Conservation (phyloP, 805 yeast species). For the Kregervanrija pseudodelftensis region DNA sequence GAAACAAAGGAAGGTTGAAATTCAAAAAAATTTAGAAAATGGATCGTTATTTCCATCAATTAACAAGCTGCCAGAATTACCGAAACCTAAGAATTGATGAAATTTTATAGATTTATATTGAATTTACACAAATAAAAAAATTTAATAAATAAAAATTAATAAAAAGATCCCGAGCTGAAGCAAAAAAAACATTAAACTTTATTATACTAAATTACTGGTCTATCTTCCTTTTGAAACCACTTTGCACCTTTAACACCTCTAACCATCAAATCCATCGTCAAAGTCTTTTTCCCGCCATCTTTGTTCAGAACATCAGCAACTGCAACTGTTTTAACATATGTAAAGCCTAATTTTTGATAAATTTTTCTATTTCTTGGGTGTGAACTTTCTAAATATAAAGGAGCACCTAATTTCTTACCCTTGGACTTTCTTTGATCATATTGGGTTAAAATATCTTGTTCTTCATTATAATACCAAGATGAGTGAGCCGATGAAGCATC, state of each 20-base stretch:
- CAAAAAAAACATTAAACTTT: neutral
- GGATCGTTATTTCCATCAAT: constrained; percentile 36
- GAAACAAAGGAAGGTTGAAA: constrained; percentile 24
- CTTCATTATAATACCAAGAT: constrained; percentile 29
- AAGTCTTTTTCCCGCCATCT: constrained; percentile 19
- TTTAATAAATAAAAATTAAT: neutral
- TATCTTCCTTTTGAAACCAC: constrained; percentile 19
- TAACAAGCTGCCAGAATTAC: constrained; percentile 13
- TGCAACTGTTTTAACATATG: constrained; percentile 28
- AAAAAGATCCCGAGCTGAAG: neutral
- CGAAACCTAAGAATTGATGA: neutral
- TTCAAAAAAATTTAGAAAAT: constrained; percentile 26
- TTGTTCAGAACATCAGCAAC: constrained; percentile 27
- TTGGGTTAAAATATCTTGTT: constrained; percentile 27
- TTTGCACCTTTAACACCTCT: constrained; percentile 31
- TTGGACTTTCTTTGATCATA: constrained; percentile 24
- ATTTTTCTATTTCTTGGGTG: constrained; percentile 46
- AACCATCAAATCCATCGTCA: constrained; percentile 33
- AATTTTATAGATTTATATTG: neutral
- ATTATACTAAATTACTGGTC: neutral
- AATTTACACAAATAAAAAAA: neutral
- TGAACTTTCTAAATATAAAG: constrained; percentile 49
- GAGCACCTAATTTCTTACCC: constrained; percentile 27
- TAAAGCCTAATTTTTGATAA: constrained; percentile 48
- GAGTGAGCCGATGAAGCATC: constrained; percentile 30